Evolutionary conservation across 306 rosid species (phyloP).

Genomic region (Vicia faba): DNA sequence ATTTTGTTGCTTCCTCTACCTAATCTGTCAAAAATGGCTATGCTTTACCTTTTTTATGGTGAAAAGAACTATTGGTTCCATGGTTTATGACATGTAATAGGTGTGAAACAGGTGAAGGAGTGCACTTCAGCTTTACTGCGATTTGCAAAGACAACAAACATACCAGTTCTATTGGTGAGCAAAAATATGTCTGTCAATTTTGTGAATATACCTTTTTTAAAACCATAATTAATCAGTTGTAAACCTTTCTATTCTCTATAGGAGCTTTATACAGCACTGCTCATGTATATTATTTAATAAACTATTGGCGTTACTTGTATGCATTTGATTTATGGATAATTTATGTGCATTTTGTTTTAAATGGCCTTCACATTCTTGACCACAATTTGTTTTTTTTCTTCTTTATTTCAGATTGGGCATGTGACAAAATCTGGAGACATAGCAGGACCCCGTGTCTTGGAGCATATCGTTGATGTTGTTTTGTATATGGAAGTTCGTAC

Average conservation of each 20-base stretch:
- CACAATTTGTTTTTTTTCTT: background rate
- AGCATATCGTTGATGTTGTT: constrained; percentile 94
- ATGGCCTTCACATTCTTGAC: constrained; percentile 24
- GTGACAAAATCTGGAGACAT: constrained; percentile 94
- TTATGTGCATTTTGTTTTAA: constrained; percentile 18
- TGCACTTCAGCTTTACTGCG: constrained; percentile 83
- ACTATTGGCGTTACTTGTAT: background rate
- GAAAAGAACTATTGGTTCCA: constrained; percentile 21
- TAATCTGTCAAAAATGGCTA: constrained; percentile 19
- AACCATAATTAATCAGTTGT: background rate
- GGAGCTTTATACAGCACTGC: background rate
- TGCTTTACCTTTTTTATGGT: constrained; percentile 27
- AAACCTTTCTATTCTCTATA: background rate
- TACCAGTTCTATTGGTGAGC: constrained; percentile 83
- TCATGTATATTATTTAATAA: constrained; percentile 4
- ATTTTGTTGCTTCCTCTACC: too few relatives aligned
- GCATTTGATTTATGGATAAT: constrained; percentile 22
- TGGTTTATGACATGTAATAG: constrained; percentile 31
- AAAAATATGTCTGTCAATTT: constrained; percentile 4
- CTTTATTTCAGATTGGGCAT: constrained; percentile 78
- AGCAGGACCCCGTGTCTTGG: constrained; percentile 97
- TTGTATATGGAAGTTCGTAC: constrained; percentile 94
- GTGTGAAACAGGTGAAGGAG: constrained; percentile 77
- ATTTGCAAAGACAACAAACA: constrained; percentile 78
- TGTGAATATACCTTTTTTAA: constrained; percentile 9